phyloP scores from a whole-genome alignment of 441 rosid genomes.

The Capsella rubella region DNA sequence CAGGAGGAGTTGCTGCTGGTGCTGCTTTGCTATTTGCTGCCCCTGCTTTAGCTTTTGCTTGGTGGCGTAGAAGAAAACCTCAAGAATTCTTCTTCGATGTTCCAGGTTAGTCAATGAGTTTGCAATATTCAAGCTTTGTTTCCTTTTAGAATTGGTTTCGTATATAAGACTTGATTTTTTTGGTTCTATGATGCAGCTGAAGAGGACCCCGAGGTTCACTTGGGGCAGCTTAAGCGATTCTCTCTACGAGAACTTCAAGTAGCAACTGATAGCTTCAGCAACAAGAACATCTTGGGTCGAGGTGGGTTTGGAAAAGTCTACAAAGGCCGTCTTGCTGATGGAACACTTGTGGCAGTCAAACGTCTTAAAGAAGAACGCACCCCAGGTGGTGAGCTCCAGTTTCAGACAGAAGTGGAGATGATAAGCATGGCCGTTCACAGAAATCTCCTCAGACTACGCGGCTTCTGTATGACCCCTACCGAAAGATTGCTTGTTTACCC shows the following conservation, averaged over 20 bases:
- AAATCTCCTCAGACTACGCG: constrained; percentile 84
- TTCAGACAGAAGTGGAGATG: constrained; percentile 98
- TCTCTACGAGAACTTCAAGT: constrained; percentile 94
- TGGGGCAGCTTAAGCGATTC: constrained; percentile 93
- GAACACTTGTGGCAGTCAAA: constrained; percentile 89
- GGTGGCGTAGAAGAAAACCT: constrained; percentile 88
- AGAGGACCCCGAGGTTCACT: constrained; percentile 93
- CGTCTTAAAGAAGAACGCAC: constrained; percentile 93
- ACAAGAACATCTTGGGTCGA: constrained; percentile 89
- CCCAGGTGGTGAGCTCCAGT: constrained; percentile 94
- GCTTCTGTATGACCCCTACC: constrained; percentile 97
- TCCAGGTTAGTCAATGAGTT: constrained; percentile 63
- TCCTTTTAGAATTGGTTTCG: not conserved
- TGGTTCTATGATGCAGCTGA: constrained; percentile 63
- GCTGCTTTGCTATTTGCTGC: constrained; percentile 92
- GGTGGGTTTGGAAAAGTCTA: constrained; percentile 97
- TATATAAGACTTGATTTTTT: not conserved
- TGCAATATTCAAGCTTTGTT: constrained; percentile 22
- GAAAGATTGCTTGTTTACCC: constrained; percentile 94
- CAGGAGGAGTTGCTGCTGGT: constrained; percentile 96
- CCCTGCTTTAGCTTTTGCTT: constrained; percentile 90
- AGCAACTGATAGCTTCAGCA: constrained; percentile 90
- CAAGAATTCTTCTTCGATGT: constrained; percentile 90
- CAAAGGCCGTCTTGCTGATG: constrained; percentile 91
- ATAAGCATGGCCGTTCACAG: constrained; percentile 99